Base-by-base conservation (phyloP, 2,329 filamentous ascomycete genomes). In the Teratosphaeria nubilosa region DNA sequence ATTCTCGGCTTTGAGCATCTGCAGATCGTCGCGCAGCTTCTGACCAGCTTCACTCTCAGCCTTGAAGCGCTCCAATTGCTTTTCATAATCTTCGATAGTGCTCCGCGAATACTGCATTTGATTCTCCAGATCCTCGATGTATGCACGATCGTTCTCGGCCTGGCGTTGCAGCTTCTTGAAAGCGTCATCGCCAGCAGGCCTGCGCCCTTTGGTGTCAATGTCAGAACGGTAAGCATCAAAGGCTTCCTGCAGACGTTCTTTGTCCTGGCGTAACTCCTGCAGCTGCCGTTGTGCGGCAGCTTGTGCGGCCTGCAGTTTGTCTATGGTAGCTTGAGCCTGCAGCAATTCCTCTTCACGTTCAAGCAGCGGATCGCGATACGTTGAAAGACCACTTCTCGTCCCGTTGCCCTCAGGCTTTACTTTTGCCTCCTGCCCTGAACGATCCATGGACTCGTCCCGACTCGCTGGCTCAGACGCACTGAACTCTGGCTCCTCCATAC, bases 331-430 rank as follows among this genome's bases (percentile, higher is more conserved):
- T 62, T 77, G 76, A 7, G 76, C 76, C 60, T 77, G 74, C 59
- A 80, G 73, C 5, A 80, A 65, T 59, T 77, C 75, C 57, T 78
- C 78, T 62, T 80, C 78, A 55, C 76, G 74, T 65, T 80, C 77
- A 37, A 80, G 67, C 57, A 77, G 73, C 4, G 73, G 72, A 62
- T 79, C 76, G 31, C 76, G 62, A 57, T 69, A 71, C 24, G 57
- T 57, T 50, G 41, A 63, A 65, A n/a, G 60, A 56, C 57, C 60
- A 7, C 31, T 20, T 31, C 13, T 60, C 10, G 37, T 58, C 1
- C 64, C 65, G 52, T 66, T 67, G 56, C 58, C 22, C 31, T 62
- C 57, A 11, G 54, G 24, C 20, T 57, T 30, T 25, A 62, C 66
- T 13, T 53, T 51, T n/a, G 60, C 51, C 52, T 60, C 24, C 56